Conservation (phyloP, 345 rosid genomes). For the Salix suchowensis region DNA sequence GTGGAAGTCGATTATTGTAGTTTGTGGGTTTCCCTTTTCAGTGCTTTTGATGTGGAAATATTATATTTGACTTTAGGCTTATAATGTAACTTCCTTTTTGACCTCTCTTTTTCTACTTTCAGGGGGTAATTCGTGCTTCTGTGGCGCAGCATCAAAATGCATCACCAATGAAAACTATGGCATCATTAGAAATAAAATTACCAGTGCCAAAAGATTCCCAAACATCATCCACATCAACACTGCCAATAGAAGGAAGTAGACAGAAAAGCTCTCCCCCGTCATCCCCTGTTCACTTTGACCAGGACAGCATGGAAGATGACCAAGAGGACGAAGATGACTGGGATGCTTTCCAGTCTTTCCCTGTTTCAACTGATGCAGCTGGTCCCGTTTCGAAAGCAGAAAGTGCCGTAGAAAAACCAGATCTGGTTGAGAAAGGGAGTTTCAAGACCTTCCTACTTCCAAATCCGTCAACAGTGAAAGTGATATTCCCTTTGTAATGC, state of each 20-base stretch:
- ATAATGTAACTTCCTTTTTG: neutral
- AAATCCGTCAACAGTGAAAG: slow-evolving; percentile 8
- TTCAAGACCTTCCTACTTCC: slow-evolving; percentile 9
- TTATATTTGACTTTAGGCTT: neutral
- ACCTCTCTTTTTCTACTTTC: slow-evolving; percentile 14
- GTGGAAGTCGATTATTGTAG: neutral
- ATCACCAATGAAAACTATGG: slow-evolving; percentile 39
- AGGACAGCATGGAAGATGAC: slow-evolving; percentile 30
- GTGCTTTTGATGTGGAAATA: neutral
- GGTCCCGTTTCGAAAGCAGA: slow-evolving; percentile 31
- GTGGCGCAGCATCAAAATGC: slow-evolving; percentile 52
- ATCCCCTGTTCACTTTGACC: slow-evolving; percentile 19
- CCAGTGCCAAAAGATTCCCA: slow-evolving; percentile 40
- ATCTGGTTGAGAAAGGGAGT: slow-evolving; percentile 10
- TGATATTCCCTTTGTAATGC: neutral
- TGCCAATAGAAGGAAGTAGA: slow-evolving; percentile 26
- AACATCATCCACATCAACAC: neutral
- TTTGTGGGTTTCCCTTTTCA: neutral
- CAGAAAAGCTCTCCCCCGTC: slow-evolving; percentile 30
- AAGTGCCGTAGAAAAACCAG: slow-evolving; percentile 29
- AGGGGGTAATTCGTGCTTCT: slow-evolving; percentile 80
- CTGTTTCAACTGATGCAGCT: slow-evolving; percentile 20
- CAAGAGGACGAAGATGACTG: slow-evolving; percentile 87
- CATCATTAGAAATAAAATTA: slow-evolving; percentile 66
- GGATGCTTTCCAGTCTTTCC: slow-evolving; percentile 86